phyloP scores from a whole-genome alignment of 805 yeast species.

The Ogataea salicorniae region DNA sequence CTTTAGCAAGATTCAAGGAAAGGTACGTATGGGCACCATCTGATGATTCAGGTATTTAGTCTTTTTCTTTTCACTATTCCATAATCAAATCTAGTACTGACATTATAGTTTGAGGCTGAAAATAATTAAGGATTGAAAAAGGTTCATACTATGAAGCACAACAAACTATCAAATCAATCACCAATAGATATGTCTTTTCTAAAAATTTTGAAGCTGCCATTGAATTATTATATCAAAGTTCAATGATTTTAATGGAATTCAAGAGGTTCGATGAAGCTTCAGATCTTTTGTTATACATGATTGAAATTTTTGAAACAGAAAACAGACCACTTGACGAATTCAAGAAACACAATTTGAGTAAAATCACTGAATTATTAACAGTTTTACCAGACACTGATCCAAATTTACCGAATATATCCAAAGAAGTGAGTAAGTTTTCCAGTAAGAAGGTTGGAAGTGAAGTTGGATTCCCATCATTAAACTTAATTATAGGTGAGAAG shows the following conservation, averaged over 20 bases:
- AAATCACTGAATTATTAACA: slow-evolving; percentile 37
- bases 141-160: slow-evolving; percentile 93
- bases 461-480: slow-evolving; percentile 72
- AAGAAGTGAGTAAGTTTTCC: slow-evolving; percentile 66
- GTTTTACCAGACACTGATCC: slow-evolving; percentile 49
- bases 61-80: neutral
- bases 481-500: slow-evolving; percentile 67
- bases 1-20: slow-evolving; percentile 59
- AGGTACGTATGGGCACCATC: slow-evolving; percentile 18
- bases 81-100: neutral
- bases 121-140: slow-evolving; percentile 47
- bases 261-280: slow-evolving; percentile 76
- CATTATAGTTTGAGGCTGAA: neutral
- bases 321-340: slow-evolving; percentile 30
- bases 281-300: slow-evolving; percentile 65
- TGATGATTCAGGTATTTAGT: neutral
- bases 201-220: slow-evolving; percentile 66
- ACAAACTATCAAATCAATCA: slow-evolving; percentile 86
- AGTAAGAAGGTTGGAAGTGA: slow-evolving; percentile 40
- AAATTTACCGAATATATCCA: slow-evolving; percentile 60
- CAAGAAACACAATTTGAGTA: slow-evolving; percentile 25
- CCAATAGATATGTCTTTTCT: slow-evolving; percentile 72
- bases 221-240: slow-evolving; percentile 67
- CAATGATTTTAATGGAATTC: slow-evolving; percentile 61
- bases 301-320: slow-evolving; percentile 60